These are phyloP conservation scores for Daedalea quercina DNA, from an alignment of 768 basidiomycete genomes.

Conservation along the genomic window DNA sequence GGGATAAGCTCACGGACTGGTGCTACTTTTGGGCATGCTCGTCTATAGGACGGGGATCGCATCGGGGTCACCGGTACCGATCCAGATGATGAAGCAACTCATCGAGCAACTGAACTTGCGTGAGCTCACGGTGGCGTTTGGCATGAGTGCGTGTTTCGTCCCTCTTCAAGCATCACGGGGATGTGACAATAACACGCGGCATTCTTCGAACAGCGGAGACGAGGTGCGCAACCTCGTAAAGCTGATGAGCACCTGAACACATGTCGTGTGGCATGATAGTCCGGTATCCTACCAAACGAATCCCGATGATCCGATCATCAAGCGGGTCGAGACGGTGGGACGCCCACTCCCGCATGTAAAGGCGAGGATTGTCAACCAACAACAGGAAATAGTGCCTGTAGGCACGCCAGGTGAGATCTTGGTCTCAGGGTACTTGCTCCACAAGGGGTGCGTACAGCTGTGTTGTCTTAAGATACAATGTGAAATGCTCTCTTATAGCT, in stretches of 20 bases:
- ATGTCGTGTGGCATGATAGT: constrained; percentile 27
- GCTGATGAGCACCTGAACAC: neutral
- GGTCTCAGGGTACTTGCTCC: constrained; percentile 69
- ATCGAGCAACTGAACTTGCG: constrained; percentile 59
- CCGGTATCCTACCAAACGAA: constrained; percentile 83
- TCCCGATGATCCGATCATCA: constrained; percentile 57
- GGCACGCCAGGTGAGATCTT: constrained; percentile 71
- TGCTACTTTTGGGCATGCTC: too few species aligned
- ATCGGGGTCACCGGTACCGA: constrained; percentile 74
- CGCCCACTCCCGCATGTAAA: constrained; percentile 69
- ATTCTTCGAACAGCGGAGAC: constrained; percentile 46
- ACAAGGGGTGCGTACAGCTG: constrained; percentile 55
- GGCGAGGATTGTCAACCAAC: constrained; percentile 59
- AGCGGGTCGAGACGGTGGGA: constrained; percentile 81
- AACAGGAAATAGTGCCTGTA: constrained; percentile 61
- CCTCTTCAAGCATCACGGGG: too few species aligned
- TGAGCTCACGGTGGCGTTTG: constrained; percentile 75
- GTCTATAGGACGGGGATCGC: constrained; percentile 69
- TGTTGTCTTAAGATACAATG: neutral
- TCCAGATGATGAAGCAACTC: constrained; percentile 69
- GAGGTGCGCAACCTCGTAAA: constrained; percentile 30
- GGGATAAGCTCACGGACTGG: too few species aligned
- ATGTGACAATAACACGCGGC: neutral
- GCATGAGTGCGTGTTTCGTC: constrained; percentile 63
- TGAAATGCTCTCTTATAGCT: constrained; percentile 35